Evolutionary conservation across 1,139 yeast species (phyloP).

Genomic region (Yamadazyma aaseri): DNA sequence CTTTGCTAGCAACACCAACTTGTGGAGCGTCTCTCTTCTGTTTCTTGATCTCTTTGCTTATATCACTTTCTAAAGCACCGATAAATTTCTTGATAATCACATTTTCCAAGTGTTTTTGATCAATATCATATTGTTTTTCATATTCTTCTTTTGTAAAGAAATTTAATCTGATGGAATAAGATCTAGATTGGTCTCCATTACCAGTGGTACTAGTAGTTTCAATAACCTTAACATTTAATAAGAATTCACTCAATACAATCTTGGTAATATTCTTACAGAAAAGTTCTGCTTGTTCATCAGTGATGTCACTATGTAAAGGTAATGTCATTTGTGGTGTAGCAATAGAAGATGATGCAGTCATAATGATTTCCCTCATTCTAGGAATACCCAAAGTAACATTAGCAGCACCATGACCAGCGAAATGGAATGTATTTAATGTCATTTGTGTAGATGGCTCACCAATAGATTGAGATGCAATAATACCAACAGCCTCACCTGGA

Average conservation of each 20-base stretch:
- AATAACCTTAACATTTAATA: slow-evolving; percentile 79
- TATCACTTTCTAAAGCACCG: slow-evolving; percentile 64
- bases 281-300: slow-evolving; percentile 83
- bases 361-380: slow-evolving; percentile 99
- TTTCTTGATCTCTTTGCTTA: slow-evolving; percentile 78
- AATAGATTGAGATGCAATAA: slow-evolving; percentile 95
- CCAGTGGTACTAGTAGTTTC: slow-evolving; percentile 73
- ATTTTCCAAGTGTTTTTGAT: slow-evolving; percentile 73
- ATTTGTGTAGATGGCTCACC: slow-evolving; percentile 99
- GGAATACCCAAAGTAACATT: slow-evolving; percentile 99
- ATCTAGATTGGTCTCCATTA: slow-evolving; percentile 58
- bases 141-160: slow-evolving; percentile 81
- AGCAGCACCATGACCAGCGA: slow-evolving; percentile 99
- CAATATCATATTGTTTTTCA: slow-evolving; percentile 82
- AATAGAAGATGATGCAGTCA: slow-evolving; percentile 95
- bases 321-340: slow-evolving; percentile 98
- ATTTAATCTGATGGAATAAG: slow-evolving; percentile 70
- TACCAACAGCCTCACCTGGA: slow-evolving; percentile 99
- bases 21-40: slow-evolving; percentile 67
- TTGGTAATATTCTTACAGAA: slow-evolving; percentile 90
- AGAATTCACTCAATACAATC: slow-evolving; percentile 83
- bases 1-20: slow-evolving; percentile 71
- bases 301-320: slow-evolving; percentile 76
- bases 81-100: slow-evolving; percentile 68
- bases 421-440: slow-evolving; percentile 99